phyloP scores from a whole-genome alignment of 1,284 basidiomycete species.

The Mycosarcoma maydis region DNA sequence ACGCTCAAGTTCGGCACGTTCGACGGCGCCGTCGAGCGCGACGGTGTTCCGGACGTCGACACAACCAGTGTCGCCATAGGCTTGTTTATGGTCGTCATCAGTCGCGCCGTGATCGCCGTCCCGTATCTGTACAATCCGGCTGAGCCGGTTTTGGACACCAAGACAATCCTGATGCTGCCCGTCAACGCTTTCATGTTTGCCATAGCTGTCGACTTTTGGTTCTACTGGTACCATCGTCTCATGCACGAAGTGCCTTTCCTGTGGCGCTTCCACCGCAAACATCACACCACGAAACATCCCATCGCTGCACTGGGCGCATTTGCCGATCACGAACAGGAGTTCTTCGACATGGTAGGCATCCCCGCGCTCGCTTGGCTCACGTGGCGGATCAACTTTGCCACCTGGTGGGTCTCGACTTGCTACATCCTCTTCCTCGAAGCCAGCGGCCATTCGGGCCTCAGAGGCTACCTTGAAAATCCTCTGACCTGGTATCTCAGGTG shows the following conservation, averaged over 20 bases:
- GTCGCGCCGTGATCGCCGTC: constrained; percentile 26
- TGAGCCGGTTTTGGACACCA: constrained; percentile 12
- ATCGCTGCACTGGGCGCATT: constrained; percentile 51
- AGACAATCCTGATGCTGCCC: constrained; percentile 27
- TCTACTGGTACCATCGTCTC: constrained; percentile 59
- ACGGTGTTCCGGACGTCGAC: constrained; percentile 53
- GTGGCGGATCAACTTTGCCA: constrained; percentile 47
- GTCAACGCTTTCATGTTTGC: constrained; percentile 42
- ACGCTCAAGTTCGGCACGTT: constrained; percentile 54
- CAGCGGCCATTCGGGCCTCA: constrained; percentile 55
- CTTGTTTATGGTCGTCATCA: constrained; percentile 31
- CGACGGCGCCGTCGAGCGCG: constrained; percentile 39
- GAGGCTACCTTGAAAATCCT: constrained; percentile 56
- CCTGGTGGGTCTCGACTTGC: constrained; percentile 31
- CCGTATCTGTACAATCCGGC: constrained; percentile 33
- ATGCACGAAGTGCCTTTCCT: constrained; percentile 52
- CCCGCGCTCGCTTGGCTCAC: constrained; percentile 51
- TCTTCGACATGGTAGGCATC: constrained; percentile 54
- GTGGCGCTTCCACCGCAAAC: constrained; percentile 51
- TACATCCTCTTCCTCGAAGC: constrained; percentile 42
- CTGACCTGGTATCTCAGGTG: constrained; percentile 43
- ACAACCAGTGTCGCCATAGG: constrained; percentile 22
- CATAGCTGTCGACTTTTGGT: constrained; percentile 53
- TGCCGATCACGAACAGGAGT: constrained; percentile 58
- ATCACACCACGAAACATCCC: constrained; percentile 62